Conservation (phyloP, 352 stramenopile genomes). For the Lagenidium giganteum region DNA sequence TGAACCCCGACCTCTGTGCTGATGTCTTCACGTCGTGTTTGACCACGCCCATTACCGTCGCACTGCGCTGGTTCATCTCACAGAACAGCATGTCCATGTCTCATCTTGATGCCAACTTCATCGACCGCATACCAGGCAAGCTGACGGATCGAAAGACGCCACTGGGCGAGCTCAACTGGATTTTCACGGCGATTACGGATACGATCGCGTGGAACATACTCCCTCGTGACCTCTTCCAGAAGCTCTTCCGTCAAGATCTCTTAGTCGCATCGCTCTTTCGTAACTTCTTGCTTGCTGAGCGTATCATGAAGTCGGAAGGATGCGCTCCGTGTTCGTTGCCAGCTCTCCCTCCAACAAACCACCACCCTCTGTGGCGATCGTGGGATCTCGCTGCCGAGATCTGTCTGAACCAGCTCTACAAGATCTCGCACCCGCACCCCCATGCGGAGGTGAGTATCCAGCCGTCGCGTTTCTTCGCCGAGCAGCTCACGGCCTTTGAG, state of each 20-base stretch:
- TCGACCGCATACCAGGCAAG: slow-evolving; percentile 89
- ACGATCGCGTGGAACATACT: slow-evolving; percentile 99
- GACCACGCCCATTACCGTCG: slow-evolving; percentile 98
- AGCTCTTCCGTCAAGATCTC: slow-evolving; percentile 99
- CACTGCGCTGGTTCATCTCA: slow-evolving; percentile 97
- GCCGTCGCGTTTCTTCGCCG: slow-evolving; percentile 95
- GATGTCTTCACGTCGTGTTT: slow-evolving; percentile 99
- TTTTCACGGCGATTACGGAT: slow-evolving; percentile 99
- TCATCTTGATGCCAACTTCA: slow-evolving; percentile 79
- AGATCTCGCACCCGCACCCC: slow-evolving; percentile 63
- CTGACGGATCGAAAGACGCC: slow-evolving; percentile 92
- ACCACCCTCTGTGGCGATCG: slow-evolving; percentile 97
- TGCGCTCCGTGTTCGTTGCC: slow-evolving; percentile 91
- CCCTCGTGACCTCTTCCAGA: slow-evolving; percentile 95
- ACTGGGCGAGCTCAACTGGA: slow-evolving; percentile 99
- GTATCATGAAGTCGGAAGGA: slow-evolving; percentile 92
- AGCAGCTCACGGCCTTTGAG: slow-evolving; percentile 98
- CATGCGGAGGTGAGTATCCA: slow-evolving; percentile 68
- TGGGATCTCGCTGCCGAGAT: slow-evolving; percentile 99
- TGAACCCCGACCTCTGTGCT: slow-evolving; percentile 95
- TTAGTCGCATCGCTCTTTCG: slow-evolving; percentile 98
- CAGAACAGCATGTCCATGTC: slow-evolving; percentile 90
- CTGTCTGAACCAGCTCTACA: slow-evolving; percentile 95
- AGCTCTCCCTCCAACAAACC: slow-evolving; percentile 90
- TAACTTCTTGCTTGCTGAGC: slow-evolving; percentile 97